Evolutionary conservation across 2,329 filamentous ascomycete species (phyloP).

Genomic region (Fonsecaea nubica): DNA sequence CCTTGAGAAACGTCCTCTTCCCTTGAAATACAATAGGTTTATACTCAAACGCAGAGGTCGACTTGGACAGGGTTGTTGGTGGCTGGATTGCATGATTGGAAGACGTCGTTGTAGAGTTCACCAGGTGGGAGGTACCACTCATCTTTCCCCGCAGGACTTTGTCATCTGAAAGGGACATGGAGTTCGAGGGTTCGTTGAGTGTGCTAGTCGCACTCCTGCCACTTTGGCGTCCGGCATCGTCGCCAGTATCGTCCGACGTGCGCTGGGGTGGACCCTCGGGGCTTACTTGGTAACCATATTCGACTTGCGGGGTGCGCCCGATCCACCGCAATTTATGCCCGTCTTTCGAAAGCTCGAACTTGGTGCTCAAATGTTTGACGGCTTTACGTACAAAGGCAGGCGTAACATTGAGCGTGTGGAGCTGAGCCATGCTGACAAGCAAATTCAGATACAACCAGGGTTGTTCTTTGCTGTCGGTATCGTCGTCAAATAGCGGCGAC

Average conservation of each 20-base stretch:
- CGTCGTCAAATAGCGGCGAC: conserved; percentile 26
- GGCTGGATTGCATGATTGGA: conserved; percentile 24
- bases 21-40: conserved; percentile 60
- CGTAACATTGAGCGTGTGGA: conserved; percentile 85
- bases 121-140: conserved; percentile 16
- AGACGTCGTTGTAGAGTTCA: conserved; percentile 19
- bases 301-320: conserved; percentile 69
- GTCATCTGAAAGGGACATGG: conserved; percentile 32
- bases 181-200: conserved; percentile 47
- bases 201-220: conserved; percentile 55
- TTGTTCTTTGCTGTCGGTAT: conserved; percentile 20
- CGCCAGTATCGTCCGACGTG: conserved; percentile 26
- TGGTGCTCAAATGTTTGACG: conserved; percentile 71
- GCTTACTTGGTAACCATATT: conserved; percentile 63
- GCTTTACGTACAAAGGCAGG: conserved; percentile 77
- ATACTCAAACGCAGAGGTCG: conserved; percentile 36
- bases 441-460: conserved; percentile 57
- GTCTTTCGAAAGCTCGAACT: conserved; percentile 78
- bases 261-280: conserved; percentile 20
- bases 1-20: conserved; percentile 45
- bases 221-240: conserved; percentile 52
- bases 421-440: conserved; percentile 78
- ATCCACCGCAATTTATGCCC: conserved; percentile 82
- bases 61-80: conserved; percentile 28
- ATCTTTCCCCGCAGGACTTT: conserved; percentile 11